These are phyloP conservation scores for Sicyos baderoa DNA, from an alignment of 306 rosid genomes.

Conservation along the genomic window DNA sequence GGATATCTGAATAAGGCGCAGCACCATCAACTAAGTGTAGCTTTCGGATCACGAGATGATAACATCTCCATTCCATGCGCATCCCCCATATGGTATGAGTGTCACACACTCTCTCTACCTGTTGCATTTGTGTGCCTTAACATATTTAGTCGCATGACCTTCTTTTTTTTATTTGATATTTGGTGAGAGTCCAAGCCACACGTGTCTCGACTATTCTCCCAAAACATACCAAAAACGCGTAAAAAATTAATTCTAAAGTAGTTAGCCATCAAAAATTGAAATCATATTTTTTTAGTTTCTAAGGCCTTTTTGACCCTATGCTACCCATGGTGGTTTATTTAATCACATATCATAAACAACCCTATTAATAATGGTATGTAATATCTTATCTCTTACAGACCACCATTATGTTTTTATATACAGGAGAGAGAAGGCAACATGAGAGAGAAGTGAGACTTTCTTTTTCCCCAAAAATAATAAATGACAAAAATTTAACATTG, in stretches of 20 bases:
- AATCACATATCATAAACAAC: not conserved
- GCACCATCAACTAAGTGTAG: constrained; percentile 1
- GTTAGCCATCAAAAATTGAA: no score
- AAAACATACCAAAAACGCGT: no score
- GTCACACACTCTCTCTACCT: not conserved
- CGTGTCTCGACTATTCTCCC: no score
- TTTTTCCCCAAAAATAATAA: no score
- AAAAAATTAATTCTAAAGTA: no score
- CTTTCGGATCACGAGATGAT: constrained; percentile 6
- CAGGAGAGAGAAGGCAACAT: not conserved
- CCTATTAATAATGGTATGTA: not conserved
- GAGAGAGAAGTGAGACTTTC: not conserved
- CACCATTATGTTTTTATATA: not conserved
- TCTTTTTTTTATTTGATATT: no score
- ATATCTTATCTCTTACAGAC: not conserved
- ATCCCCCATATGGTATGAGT: not conserved
- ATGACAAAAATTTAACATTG: not conserved
- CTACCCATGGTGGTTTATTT: no score
- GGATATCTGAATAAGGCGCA: constrained; percentile 6
- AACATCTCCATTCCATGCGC: not conserved
- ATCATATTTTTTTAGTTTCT: no score
- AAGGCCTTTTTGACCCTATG: no score
- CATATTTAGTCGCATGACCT: not conserved
- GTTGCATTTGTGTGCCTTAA: not conserved
- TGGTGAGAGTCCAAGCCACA: no score